phyloP scores from a whole-genome alignment of 306 rosid species.

The Vigna nakashimae region DNA sequence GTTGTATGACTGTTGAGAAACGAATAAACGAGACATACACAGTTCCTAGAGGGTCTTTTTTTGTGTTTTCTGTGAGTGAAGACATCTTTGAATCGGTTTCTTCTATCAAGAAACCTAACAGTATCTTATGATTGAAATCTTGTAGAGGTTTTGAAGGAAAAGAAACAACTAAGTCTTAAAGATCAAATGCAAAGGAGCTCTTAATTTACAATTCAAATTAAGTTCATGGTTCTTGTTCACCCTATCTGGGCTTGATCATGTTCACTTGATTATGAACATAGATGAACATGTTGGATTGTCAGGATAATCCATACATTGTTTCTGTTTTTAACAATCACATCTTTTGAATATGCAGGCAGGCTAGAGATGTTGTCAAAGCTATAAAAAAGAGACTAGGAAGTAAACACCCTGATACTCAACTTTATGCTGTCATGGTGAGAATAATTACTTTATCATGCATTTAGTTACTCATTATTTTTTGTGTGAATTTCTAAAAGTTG shows the following conservation, averaged over 20 bases:
- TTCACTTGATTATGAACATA: slow-evolving; percentile 34
- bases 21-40: too few relatives aligned
- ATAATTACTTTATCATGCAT: slow-evolving; percentile 28
- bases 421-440: slow-evolving; percentile 84
- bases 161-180: background rate
- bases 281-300: slow-evolving; percentile 28
- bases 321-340: slow-evolving; percentile 25
- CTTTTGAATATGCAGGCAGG: slow-evolving; percentile 67
- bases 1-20: too few relatives aligned
- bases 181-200: slow-evolving; percentile 16
- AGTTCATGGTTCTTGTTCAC: slow-evolving; percentile 22
- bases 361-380: slow-evolving; percentile 79
- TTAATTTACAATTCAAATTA: slow-evolving; percentile 23
- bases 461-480: slow-evolving; percentile 2
- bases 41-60: too few relatives aligned
- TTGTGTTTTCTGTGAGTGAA: too few relatives aligned
- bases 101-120: too few relatives aligned
- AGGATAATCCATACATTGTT: slow-evolving; percentile 6
- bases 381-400: slow-evolving; percentile 83
- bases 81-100: too few relatives aligned
- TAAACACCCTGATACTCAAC: slow-evolving; percentile 74
- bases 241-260: slow-evolving; percentile 18
- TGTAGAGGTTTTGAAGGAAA: slow-evolving; percentile 10
- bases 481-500: slow-evolving; percentile 11
- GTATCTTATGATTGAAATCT: slow-evolving; percentile 16